These are phyloP conservation scores for Thecaphora thlaspeos DNA, from an alignment of 1,284 basidiomycete species.

Conservation along the genomic window DNA sequence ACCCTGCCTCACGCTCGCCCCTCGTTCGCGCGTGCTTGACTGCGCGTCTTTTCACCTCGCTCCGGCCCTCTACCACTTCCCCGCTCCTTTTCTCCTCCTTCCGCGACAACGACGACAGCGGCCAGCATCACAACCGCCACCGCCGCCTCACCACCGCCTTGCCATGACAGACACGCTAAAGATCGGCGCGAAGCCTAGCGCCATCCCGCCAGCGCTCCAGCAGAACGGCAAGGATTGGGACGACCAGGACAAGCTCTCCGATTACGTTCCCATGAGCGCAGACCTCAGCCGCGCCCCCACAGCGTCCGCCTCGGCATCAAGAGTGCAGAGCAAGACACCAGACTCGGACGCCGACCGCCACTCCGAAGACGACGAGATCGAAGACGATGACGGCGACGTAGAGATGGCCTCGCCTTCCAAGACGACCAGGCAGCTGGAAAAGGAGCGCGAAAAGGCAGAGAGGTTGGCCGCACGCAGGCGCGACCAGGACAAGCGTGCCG, in stretches of 20 bases:
- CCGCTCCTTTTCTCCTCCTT: too few species aligned
- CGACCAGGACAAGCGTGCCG: constrained; percentile 33
- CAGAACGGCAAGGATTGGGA: constrained; percentile 35
- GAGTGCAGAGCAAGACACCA: constrained; percentile 24
- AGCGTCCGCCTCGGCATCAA: constrained; percentile 32
- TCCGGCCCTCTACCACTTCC: too few species aligned
- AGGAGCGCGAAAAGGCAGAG: constrained; percentile 40
- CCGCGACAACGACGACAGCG: too few species aligned
- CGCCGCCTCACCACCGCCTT: not conserved
- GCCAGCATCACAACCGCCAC: too few species aligned
- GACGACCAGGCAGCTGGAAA: constrained; percentile 42
- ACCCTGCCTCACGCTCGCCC: too few species aligned
- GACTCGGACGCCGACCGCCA: constrained; percentile 8
- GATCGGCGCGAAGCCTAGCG: constrained; percentile 22
- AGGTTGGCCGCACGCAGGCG: constrained; percentile 34
- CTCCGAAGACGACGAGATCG: constrained; percentile 22
- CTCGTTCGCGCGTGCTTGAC: too few species aligned
- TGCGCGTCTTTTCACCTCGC: too few species aligned
- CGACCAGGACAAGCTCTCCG: constrained; percentile 50
- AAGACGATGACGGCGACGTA: constrained; percentile 19
- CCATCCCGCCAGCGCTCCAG: constrained; percentile 17
- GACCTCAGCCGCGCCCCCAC: constrained; percentile 40
- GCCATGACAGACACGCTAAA: constrained; percentile 19
- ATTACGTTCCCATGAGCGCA: constrained; percentile 40
- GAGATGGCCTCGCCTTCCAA: constrained; percentile 36